Evolutionary conservation across 768 basidiomycete species (phyloP).

Genomic region (Boletus eberwhitei): DNA sequence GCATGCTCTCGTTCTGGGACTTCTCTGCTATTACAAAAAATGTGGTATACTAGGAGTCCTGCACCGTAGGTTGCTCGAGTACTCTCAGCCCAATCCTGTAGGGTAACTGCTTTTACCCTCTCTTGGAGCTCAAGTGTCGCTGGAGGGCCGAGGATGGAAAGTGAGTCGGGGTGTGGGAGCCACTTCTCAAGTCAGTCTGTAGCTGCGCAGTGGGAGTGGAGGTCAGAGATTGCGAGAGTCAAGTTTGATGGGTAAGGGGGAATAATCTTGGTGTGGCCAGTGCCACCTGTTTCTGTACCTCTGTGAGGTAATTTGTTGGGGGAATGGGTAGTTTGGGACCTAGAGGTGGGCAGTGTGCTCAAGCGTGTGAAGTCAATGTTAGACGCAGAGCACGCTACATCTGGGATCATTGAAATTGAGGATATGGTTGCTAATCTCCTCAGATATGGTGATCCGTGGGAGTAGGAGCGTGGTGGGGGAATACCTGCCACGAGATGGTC

Average conservation of each 20-base stretch:
- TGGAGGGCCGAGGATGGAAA: background rate
- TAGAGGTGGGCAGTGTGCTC: background rate
- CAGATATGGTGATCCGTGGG: too few species aligned
- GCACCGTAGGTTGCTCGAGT: background rate
- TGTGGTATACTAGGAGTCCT: background rate
- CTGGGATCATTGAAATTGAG: too few species aligned
- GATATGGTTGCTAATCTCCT: too few species aligned
- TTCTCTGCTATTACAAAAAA: background rate
- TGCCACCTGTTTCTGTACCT: too few species aligned
- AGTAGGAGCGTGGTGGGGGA: too few species aligned
- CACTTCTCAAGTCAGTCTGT: background rate
- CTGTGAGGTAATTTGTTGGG: background rate
- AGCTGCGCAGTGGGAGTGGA: background rate
- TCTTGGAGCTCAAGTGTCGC: background rate
- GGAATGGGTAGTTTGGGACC: rapidly evolving
- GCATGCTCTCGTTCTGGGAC: background rate
- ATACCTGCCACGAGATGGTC: too few species aligned
- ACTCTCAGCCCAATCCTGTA: background rate
- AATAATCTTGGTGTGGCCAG: background rate
- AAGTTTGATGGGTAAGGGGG: background rate
- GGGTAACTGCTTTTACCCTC: background rate
- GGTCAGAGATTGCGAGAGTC: background rate
- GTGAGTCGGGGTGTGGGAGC: background rate
- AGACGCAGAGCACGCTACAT: too few species aligned
- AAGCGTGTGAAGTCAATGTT: background rate